Conservation (phyloP, 2,329 filamentous ascomycete genomes). For the Pyrenophora teres region DNA sequence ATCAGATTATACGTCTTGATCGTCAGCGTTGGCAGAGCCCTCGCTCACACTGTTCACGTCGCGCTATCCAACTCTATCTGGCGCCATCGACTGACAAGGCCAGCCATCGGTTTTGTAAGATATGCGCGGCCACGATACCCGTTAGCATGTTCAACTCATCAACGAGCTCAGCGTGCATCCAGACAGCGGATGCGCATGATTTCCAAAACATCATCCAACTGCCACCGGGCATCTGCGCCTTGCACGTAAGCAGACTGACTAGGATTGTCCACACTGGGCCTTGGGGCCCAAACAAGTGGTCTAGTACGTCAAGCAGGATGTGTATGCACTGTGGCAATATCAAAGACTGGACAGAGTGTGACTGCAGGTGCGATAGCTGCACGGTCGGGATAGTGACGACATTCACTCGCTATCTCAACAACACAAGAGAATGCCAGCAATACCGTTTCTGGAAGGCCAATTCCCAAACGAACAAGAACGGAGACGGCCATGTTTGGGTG, state of each 20-base stretch:
- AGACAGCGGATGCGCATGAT: slow-evolving; percentile 6
- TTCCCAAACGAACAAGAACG: not conserved
- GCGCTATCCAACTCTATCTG: slow-evolving; percentile 38
- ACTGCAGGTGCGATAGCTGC: slow-evolving; percentile 41
- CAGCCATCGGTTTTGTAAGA: slow-evolving; percentile 32
- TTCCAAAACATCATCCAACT: slow-evolving; percentile 33
- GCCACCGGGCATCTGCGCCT: slow-evolving; percentile 39
- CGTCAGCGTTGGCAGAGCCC: slow-evolving; percentile 16
- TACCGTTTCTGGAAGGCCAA: slow-evolving; percentile 34
- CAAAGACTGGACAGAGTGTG: slow-evolving; percentile 32
- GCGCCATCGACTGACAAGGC: slow-evolving; percentile 12
- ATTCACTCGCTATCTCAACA: slow-evolving; percentile 42
- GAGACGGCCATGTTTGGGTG: slow-evolving; percentile 25
- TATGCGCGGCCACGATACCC: slow-evolving; percentile 41
- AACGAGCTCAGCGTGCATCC: slow-evolving; percentile 34
- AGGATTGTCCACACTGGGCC: slow-evolving; percentile 24
- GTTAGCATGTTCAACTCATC: slow-evolving; percentile 37
- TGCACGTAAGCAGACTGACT: slow-evolving; percentile 41
- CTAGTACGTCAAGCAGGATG: slow-evolving; percentile 28
- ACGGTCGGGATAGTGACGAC: slow-evolving; percentile 29
- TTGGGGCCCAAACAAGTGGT: slow-evolving; percentile 39
- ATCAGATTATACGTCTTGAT: slow-evolving; percentile 30
- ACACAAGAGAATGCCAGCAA: slow-evolving; percentile 25
- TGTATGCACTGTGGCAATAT: slow-evolving; percentile 45
- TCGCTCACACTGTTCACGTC: slow-evolving; percentile 33